Percentiles rank a stretch among this genome's conserved stretches.
Evolutionary conservation across 1,139 yeast species (phyloP).

Genomic region (Magnusiomyces sp.): DNA sequence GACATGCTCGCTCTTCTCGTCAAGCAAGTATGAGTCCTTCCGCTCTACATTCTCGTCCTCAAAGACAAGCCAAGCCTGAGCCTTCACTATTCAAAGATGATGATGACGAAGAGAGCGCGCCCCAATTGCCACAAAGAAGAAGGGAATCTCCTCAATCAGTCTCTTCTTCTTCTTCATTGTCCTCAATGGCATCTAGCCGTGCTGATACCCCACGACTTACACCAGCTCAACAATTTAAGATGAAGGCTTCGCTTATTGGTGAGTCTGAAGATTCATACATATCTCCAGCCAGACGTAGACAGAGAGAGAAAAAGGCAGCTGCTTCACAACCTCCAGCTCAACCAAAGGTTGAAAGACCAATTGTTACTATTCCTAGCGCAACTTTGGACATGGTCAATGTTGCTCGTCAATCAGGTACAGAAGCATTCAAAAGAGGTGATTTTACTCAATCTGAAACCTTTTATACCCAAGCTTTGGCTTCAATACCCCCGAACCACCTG

Average conservation of each 20-base stretch:
- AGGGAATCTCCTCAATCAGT: no score
- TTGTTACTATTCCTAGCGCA: conserved; percentile 26
- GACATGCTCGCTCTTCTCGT: not conserved
- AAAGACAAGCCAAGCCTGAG: not conserved
- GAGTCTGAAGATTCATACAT: conserved; percentile 16
- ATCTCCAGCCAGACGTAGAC: conserved; percentile 22
- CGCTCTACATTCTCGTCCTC: not conserved
- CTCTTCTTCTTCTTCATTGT: not conserved
- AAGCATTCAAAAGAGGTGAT: conserved; percentile 71
- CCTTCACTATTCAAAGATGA: conserved; percentile 5
- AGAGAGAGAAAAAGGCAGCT: conserved; percentile 2
- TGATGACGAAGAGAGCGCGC: conserved; percentile 9
- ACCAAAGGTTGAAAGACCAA: not conserved
- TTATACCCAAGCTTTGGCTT: conserved; percentile 53
- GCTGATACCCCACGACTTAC: conserved; percentile 3
- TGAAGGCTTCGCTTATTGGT: conserved; percentile 1
- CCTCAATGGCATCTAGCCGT: not conserved
- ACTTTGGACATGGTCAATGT: conserved; percentile 44
- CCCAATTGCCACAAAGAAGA: no score
- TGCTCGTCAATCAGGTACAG: conserved; percentile 53
- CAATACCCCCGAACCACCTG: conserved; percentile 59
- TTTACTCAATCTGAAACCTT: conserved; percentile 55
- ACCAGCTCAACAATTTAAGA: conserved; percentile 16
- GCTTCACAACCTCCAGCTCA: conserved; percentile 22
- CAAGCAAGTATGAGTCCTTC: not conserved